Percentiles rank a stretch among this genome's conserved stretches.
phyloP scores from a whole-genome alignment of 31 red algal species.

The Porphyra umbilicalis region DNA sequence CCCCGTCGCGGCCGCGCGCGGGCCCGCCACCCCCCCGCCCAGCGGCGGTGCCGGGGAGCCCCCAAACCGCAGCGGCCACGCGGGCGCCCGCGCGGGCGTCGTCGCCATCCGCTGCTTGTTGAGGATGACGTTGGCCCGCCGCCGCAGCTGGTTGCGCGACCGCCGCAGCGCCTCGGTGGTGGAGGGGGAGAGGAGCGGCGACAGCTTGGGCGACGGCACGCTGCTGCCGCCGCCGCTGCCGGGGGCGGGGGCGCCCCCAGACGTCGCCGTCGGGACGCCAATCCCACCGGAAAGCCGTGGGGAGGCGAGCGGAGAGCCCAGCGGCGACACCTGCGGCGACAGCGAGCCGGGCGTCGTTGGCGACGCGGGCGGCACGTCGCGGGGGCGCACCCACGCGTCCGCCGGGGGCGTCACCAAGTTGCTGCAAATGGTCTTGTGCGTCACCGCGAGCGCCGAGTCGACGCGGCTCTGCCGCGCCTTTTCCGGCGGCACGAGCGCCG shows the following conservation, averaged over 20 bases:
- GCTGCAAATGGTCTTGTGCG: conserved; percentile 70
- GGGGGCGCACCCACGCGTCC: conserved; percentile 31
- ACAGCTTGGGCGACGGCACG: neutral
- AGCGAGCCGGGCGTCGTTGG: conserved; percentile 19
- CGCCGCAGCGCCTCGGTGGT: neutral
- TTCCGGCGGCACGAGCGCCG: conserved; percentile 3
- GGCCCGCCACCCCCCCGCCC: neutral
- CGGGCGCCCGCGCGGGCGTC: neutral
- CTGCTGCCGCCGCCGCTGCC: neutral
- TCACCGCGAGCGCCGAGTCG: conserved; percentile 63
- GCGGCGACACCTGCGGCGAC: conserved; percentile 27
- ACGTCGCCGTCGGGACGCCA: neutral
- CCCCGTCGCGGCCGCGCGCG: neutral
- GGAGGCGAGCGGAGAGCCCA: neutral
- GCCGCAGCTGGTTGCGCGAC: neutral
- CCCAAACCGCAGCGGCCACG: neutral
- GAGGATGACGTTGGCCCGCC: neutral
- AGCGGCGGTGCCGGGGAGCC: neutral
- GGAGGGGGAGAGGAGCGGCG: neutral
- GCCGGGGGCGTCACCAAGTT: conserved; percentile 62
- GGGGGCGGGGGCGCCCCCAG: neutral
- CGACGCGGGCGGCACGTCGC: conserved; percentile 19
- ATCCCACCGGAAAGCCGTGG: neutral
- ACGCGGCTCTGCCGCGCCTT: conserved; percentile 6
- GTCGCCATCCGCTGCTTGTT: neutral